phyloP scores from a whole-genome alignment of 2,329 filamentous ascomycete genomes.

The Phoma sp. region DNA sequence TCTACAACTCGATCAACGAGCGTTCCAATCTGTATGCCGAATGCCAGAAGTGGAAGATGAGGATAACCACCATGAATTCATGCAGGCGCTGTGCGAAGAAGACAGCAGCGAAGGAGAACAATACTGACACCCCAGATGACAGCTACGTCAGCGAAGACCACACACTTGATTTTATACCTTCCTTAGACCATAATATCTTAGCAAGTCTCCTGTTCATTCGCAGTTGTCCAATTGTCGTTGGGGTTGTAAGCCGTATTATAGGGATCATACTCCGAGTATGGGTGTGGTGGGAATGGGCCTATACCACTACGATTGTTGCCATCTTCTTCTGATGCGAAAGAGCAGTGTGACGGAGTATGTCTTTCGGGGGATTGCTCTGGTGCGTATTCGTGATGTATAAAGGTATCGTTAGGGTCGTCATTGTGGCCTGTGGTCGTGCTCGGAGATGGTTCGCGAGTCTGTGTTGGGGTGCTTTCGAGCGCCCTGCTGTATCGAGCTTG shows the following conservation, averaged over 20 bases:
- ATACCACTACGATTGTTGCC: neutral
- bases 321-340: neutral
- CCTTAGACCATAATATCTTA: no score
- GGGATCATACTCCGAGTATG: neutral
- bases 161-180: no score
- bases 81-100: no score
- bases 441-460: neutral
- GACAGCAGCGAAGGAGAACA: no score
- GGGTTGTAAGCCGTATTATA: neutral
- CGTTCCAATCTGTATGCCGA: no score
- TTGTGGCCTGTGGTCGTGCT: neutral
- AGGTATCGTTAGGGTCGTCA: neutral
- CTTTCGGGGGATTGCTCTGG: neutral
- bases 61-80: no score
- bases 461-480: neutral
- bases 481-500: neutral
- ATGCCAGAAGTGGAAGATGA: no score
- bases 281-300: neutral
- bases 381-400: neutral
- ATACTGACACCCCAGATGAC: no score
- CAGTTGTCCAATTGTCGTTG: neutral
- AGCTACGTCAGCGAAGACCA: no score
- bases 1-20: no score
- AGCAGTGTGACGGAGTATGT: constrained; percentile 1
- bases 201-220: no score